A percentile compares a stretch with the other conserved stretches of the same genome.
Conservation (phyloP, 2,329 filamentous ascomycete genomes). For the Fusarium guadeloupense region DNA sequence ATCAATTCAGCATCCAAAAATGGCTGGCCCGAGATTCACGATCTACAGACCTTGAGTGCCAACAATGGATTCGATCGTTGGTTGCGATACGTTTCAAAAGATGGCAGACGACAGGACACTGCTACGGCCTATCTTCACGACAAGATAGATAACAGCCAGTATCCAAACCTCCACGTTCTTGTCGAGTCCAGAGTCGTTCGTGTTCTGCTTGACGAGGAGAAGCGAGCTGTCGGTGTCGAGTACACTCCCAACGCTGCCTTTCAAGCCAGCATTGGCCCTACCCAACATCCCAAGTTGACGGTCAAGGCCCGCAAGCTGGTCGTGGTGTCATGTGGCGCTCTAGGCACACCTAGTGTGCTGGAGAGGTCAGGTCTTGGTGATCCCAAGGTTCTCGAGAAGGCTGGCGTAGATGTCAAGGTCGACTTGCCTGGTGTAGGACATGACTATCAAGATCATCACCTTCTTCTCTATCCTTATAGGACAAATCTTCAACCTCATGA, state of each 20-base stretch:
- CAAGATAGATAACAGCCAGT: conserved; percentile 47
- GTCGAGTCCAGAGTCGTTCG: conserved; percentile 64
- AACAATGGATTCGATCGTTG: conserved; percentile 46
- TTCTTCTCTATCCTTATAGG: conserved; percentile 62
- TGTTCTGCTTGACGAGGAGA: conserved; percentile 62
- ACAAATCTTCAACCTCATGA: conserved; percentile 44
- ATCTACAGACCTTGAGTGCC: conserved; percentile 61
- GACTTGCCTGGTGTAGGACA: conserved; percentile 63
- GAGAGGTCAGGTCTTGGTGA: conserved; percentile 71
- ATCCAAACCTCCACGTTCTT: conserved; percentile 68
- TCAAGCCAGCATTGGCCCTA: conserved; percentile 25
- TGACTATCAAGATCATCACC: conserved; percentile 65
- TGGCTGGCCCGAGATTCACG: conserved; percentile 62
- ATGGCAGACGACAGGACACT: conserved; percentile 67
- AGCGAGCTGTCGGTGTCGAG: conserved; percentile 66
- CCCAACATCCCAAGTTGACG: conserved; percentile 14
- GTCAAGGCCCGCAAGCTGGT: conserved; percentile 46
- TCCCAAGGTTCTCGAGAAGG: conserved; percentile 56
- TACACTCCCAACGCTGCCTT: conserved; percentile 56
- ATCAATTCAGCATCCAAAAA: conserved; percentile 56
- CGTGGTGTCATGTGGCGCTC: conserved; percentile 55
- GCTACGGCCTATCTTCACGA: conserved; percentile 59
- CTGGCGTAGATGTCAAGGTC: conserved; percentile 56
- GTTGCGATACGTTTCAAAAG: conserved; percentile 53
- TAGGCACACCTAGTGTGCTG: conserved; percentile 64